Base-by-base conservation (phyloP, 2,329 filamentous ascomycete species). In the Didymellaceae sp. region DNA sequence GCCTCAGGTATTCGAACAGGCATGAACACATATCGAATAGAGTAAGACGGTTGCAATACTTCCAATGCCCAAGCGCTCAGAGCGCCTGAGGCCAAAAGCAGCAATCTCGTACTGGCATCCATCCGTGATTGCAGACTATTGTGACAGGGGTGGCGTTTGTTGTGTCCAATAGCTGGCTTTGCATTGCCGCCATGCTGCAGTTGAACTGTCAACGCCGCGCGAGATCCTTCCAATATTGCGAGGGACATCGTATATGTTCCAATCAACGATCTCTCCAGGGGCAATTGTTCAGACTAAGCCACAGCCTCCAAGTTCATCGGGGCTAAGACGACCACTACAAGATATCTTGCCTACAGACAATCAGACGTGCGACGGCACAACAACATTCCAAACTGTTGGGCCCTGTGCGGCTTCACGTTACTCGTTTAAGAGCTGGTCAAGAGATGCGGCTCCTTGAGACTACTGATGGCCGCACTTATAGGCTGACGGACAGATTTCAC, bases 371-470 rank as follows among this genome's bases (percentile, higher is more conserved):
- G n/a, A n/a, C n/a, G n/a, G n/a, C n/a, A n/a, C 7, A 28, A 7
- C 26, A 28, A 28, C 11, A 5, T 13, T 8, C 26, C 6, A 7
- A 28, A 28, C 11, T 9, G 5, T 28, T 13, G 5, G n/a, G 26
- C 26, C 6, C n/a, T 13, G 6, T 28, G 26, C 5, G 10, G 10
- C 26, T 28, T 5, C 26, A 13, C 26, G 5, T 13, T 37, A 6
- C 10, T 13, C 9, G 9, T 24, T 14, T 14, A n/a, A 11, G 11
- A 2, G n/a, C 13, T 13, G 20, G 13, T 10, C 14, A 10, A 34
- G 10, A 0, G 24, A 60, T 62, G 57, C 51, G 57, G 9, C 52
- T 62, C 8, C 16, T 58, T 1, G 51, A 50, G 22, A 54, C 54
- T 3, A 42, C 39, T 4, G 48, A 41, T 21, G 45, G 48, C 14